Evolutionary conservation across 345 rosid genomes (phyloP).

Genomic region (Limnanthes douglasii): DNA sequence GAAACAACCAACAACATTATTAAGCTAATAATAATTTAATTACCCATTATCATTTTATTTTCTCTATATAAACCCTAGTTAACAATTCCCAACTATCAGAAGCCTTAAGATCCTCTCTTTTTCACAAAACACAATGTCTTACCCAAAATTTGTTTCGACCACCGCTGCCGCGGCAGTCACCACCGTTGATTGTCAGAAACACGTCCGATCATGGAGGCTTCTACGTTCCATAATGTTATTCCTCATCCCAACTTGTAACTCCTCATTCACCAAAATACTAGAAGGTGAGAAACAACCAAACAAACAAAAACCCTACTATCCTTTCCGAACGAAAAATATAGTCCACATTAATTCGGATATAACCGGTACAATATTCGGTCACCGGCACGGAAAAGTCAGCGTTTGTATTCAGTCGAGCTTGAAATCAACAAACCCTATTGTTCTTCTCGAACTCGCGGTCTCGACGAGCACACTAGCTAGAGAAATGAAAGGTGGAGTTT

Average conservation of each 20-base stretch:
- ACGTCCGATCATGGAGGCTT: constrained; percentile 69
- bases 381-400: constrained; percentile 42
- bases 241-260: constrained; percentile 43
- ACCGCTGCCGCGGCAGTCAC: constrained; percentile 14
- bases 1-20: too few species aligned
- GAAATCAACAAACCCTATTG: constrained; percentile 28
- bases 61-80: constrained; percentile 15
- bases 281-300: too few species aligned
- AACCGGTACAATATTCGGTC: constrained; percentile 53
- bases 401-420: constrained; percentile 46
- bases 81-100: neutral
- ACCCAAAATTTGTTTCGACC: constrained; percentile 13
- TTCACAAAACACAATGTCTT: constrained; percentile 18
- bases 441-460: constrained; percentile 44
- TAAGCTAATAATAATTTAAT: too few species aligned
- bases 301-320: constrained; percentile 12
- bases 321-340: constrained; percentile 1
- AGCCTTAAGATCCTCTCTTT: neutral
- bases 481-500: constrained; percentile 48
- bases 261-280: constrained; percentile 16
- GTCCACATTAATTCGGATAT: constrained; percentile 5
- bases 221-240: constrained; percentile 35
- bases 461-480: constrained; percentile 32
- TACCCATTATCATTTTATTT: too few species aligned
- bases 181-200: constrained; percentile 65